Evolutionary conservation across 495 filamentous ascomycete species (phyloP), one percentile per base, ranked within the genome.

Genomic region (Penicillium maclennaniae): DNA sequence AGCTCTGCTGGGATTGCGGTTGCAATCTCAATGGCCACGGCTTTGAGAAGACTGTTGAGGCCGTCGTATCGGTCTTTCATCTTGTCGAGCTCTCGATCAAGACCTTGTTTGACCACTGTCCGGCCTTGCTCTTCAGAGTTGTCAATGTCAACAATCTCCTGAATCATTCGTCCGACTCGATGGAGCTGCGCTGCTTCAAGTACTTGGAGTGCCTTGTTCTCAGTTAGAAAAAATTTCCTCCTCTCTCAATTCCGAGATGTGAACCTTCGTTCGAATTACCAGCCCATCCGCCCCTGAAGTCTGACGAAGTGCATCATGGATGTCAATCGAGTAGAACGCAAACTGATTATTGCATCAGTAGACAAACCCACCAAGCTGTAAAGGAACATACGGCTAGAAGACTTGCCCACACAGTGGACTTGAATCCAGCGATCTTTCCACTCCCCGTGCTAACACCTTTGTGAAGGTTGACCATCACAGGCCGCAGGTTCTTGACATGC

Each of bases 61-160:
- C 89, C 88, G 52, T 91, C 81, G 54, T 93, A 96, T 21, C 74
- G 80, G 45, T 79, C 77, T 67, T 91, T 95, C 65, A 92, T 77
- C 25, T 78, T 73, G 60, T 97, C 95, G 7, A 97, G 78, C 17
- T 87, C 80, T 17, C 80, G 73, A 58, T 95, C 88, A 6, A 95
- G 73, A 7, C 89, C 87, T 25, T 77, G 73, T 20, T 80, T 79
- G 2, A 97, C 85, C 5, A 89, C 83, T 0, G 87, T 90, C 27
- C 85, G 83, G 46, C 85, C 80, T 53, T 85, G 85, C 25, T 88
- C 82, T 27, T 81, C 81, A 4, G 91, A 92, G 45, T 83, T 79
- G 45, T 91, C 80, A 57, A 96, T 92, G 64, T 97, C 90, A 42
- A 98, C 78, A 36, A 86, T 86, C 38, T 86, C 80, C 23, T 79